phyloP scores from a whole-genome alignment of 495 filamentous ascomycete species.

The Penicillium subrubescens region DNA sequence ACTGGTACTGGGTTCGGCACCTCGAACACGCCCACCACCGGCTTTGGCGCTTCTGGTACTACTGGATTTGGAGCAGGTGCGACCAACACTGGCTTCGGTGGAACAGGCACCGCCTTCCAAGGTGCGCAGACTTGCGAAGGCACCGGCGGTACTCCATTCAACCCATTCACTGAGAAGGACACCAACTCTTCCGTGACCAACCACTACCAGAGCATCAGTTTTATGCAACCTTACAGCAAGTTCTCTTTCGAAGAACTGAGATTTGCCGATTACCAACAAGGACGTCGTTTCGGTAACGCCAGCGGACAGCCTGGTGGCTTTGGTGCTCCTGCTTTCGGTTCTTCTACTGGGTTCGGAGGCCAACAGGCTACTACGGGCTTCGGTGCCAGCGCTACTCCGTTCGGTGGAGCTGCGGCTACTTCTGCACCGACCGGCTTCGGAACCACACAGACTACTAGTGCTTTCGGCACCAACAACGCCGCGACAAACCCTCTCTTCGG shows the following conservation, averaged over 20 bases:
- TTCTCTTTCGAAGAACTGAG: slow-evolving; percentile 91
- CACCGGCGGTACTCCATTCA: slow-evolving; percentile 76
- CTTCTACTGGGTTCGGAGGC: slow-evolving; percentile 42
- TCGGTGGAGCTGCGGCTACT: slow-evolving; percentile 50
- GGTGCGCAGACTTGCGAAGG: slow-evolving; percentile 55
- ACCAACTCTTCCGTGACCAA: slow-evolving; percentile 56
- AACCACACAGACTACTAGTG: slow-evolving; percentile 55
- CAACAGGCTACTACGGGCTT: slow-evolving; percentile 51
- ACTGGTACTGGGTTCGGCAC: slow-evolving; percentile 33
- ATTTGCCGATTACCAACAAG: slow-evolving; percentile 85
- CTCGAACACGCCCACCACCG: slow-evolving; percentile 40
- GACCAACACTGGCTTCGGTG: slow-evolving; percentile 44
- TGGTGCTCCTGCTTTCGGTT: slow-evolving; percentile 55
- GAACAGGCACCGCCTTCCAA: slow-evolving; percentile 51
- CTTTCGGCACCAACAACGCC: slow-evolving; percentile 54
- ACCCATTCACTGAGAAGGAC: slow-evolving; percentile 82
- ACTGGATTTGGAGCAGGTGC: slow-evolving; percentile 33
- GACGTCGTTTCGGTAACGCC: slow-evolving; percentile 76
- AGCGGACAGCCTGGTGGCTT: slow-evolving; percentile 85
- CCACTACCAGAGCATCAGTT: slow-evolving; percentile 84
- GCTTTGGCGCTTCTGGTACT: slow-evolving; percentile 31
- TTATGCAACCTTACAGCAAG: slow-evolving; percentile 82
- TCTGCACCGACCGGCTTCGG: slow-evolving; percentile 45
- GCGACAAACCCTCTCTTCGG: slow-evolving; percentile 44
- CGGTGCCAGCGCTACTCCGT: slow-evolving; percentile 53